Conservation (phyloP, 495 filamentous ascomycete species). For the Daldinia vernicosa region DNA sequence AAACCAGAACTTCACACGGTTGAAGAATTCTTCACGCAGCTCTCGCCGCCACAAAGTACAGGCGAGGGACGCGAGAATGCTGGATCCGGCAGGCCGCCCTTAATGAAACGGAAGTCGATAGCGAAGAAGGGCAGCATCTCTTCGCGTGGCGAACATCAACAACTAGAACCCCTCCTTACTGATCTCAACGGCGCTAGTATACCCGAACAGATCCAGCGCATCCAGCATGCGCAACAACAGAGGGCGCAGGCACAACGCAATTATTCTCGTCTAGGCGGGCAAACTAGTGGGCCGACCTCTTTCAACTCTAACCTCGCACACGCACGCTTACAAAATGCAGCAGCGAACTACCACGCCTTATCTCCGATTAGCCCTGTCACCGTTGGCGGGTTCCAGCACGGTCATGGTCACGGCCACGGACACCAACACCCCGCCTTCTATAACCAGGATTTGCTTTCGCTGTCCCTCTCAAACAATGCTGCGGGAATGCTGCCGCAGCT, state of each 20-base stretch:
- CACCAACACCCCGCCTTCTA: conserved; percentile 53
- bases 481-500: conserved; percentile 65
- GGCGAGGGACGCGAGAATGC: conserved; percentile 44
- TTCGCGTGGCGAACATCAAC: conserved; percentile 48
- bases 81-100: conserved; percentile 44
- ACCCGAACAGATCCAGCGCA: conserved; percentile 47
- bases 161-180: conserved; percentile 54
- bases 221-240: conserved; percentile 49
- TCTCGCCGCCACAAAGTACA: conserved; percentile 70
- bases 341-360: conserved; percentile 54
- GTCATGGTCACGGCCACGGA: conserved; percentile 50
- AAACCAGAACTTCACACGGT: conserved; percentile 90
- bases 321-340: conserved; percentile 46
- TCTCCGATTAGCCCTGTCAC: conserved; percentile 58
- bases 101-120: conserved; percentile 57
- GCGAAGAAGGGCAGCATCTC: conserved; percentile 54
- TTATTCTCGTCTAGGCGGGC: conserved; percentile 50
- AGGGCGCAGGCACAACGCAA: conserved; percentile 54
- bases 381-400: conserved; percentile 46
- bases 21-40: conserved; percentile 90
- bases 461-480: conserved; percentile 55
- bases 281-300: conserved; percentile 50
- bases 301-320: conserved; percentile 54
- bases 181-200: conserved; percentile 46
- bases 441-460: conserved; percentile 56